Evolutionary conservation across 106 monocot genomes (phyloP).

Genomic region (Iris macrosiphon): DNA sequence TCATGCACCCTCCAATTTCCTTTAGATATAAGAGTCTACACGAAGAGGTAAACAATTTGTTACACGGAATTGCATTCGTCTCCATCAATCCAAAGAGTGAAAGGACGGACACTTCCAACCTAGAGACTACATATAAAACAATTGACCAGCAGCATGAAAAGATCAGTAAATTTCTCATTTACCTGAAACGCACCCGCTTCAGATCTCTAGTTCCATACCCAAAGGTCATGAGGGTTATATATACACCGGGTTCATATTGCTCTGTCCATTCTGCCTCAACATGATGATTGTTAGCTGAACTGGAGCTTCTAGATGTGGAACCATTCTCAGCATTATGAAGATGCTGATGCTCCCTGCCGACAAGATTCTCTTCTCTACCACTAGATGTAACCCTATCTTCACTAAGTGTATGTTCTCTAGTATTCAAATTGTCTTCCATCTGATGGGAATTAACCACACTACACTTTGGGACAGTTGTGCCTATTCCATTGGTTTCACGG

Average conservation of each 20-base stretch:
- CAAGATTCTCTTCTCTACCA: slow-evolving; percentile 11
- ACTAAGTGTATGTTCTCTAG: slow-evolving; percentile 8
- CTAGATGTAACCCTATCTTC: slow-evolving; percentile 12
- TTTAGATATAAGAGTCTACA: too few relatives aligned
- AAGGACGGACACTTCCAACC: too few relatives aligned
- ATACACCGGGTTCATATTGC: slow-evolving; percentile 93
- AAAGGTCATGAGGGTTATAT: slow-evolving; percentile 84
- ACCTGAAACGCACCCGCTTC: slow-evolving; percentile 98
- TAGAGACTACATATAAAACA: too few relatives aligned
- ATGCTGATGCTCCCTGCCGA: slow-evolving; percentile 20
- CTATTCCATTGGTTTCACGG: slow-evolving; percentile 12
- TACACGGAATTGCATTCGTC: too few relatives aligned
- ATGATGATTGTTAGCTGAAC: slow-evolving; percentile 34
- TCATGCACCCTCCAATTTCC: too few relatives aligned
- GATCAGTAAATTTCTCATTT: slow-evolving; percentile 3
- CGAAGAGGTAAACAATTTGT: too few relatives aligned
- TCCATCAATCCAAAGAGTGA: too few relatives aligned
- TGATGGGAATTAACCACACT: slow-evolving; percentile 1
- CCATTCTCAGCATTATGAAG: slow-evolving; percentile 27
- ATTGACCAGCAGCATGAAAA: too few relatives aligned
- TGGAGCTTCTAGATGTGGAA: slow-evolving; percentile 28
- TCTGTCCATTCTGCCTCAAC: slow-evolving; percentile 94
- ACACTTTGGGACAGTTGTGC: slow-evolving; percentile 2
- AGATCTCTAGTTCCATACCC: slow-evolving; percentile 84
- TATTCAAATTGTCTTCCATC: slow-evolving; percentile 9